Evolutionary conservation across 768 basidiomycete species (phyloP).

Genomic region (Paxillus involutus): DNA sequence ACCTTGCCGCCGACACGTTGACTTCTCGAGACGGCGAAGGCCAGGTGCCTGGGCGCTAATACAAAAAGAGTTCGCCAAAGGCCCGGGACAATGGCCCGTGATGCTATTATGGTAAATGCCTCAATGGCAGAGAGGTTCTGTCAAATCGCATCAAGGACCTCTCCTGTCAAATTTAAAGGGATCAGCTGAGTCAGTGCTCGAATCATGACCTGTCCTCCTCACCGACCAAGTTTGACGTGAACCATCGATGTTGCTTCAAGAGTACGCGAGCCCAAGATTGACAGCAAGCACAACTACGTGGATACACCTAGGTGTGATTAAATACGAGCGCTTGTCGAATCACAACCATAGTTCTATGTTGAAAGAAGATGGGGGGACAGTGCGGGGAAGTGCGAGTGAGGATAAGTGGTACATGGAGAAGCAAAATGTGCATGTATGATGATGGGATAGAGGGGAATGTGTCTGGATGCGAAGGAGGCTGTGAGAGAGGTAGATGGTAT

Average conservation of each 20-base stretch:
- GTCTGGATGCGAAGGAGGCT: conserved; percentile 7
- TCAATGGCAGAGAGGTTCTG: not conserved
- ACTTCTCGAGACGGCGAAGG: too few relatives aligned
- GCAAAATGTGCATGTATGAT: conserved; percentile 29
- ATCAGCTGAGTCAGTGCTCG: not conserved
- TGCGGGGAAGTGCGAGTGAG: conserved; percentile 10
- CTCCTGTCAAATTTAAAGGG: not conserved
- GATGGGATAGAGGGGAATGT: conserved; percentile 15
- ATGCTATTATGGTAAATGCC: too few relatives aligned
- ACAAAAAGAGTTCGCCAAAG: too few relatives aligned
- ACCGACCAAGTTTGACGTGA: not conserved
- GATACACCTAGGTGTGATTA: conserved; percentile 29
- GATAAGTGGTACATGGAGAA: conserved; percentile 30
- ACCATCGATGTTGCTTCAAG: conserved; percentile 1
- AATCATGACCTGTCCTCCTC: not conserved
- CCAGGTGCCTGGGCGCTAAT: too few relatives aligned
- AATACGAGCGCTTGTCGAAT: conserved; percentile 14
- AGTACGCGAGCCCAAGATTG: not conserved
- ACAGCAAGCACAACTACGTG: conserved; percentile 12
- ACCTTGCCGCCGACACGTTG: too few relatives aligned
- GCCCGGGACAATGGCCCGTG: too few relatives aligned
- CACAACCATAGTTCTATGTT: conserved; percentile 29
- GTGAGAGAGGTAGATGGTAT: conserved; percentile 26
- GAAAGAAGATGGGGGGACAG: conserved; percentile 7
- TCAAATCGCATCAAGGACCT: too few relatives aligned